Base-by-base conservation (phyloP, 1,284 basidiomycete genomes). In the Sanghuangporus sanghuang region DNA sequence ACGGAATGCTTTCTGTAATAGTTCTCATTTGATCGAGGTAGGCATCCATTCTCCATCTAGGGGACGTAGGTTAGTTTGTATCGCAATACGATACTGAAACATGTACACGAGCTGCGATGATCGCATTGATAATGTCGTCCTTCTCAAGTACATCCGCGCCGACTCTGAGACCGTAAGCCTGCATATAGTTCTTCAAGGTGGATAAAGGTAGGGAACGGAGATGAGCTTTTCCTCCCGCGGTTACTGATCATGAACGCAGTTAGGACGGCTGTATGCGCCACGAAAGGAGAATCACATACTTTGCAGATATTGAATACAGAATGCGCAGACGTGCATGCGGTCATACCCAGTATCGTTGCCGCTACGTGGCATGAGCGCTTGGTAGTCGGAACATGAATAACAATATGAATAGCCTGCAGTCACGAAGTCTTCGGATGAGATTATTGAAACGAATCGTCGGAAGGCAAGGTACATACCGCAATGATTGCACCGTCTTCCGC, bases 401-500 rank as follows among this genome's bases (percentile, higher is more conserved):
- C 89, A 92, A 70, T 89, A 92, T 2, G 76, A 73, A 72, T 85
- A 89, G 49, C 89, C 89, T 92, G 70, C 18, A 66, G 7, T 40
- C 62, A 35, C 50, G 54, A 53, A 36, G 9, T 18, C 36, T 16
- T 36, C 35, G 57, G 50, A 50, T 62, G 50, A 53, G 39, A 60
- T 23, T n/a, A 3, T 53, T 58, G 61, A 2, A 52, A 27, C 21
- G 50, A 23, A 38, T 54, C 21, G 21, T 9, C 49, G 63, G 67
- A 23, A 52, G 46, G 40, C 35, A 55, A 54, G 35, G 76, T 85
- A 68, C 71, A 9, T 6, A 87, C 89, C 88, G 70, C 89, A 92
- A 69, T 92, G 90, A 71, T 89, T 85, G 71, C 89, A 92, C 67
- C 76, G 82, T 68, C 83, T 79, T 53, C 84, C 79, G 62, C 89